Evolutionary conservation across 2,329 filamentous ascomycete species (phyloP).

Genomic region (Fusarium multiceps): DNA sequence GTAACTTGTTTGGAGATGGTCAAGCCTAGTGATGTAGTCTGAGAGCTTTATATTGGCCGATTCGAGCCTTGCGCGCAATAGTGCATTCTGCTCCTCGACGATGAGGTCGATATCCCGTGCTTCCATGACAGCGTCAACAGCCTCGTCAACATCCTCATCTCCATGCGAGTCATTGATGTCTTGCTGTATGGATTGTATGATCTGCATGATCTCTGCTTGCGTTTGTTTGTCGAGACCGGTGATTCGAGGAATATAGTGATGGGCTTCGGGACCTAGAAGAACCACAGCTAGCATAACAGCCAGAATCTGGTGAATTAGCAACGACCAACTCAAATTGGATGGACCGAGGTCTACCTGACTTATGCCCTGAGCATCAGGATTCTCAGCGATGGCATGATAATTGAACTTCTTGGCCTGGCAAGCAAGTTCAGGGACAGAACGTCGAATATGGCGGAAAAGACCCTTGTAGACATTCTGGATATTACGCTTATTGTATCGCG

Average conservation of each 20-base stretch:
- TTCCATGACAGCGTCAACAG: conserved; percentile 55
- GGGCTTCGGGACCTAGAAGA: conserved; percentile 67
- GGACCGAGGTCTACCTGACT: conserved; percentile 56
- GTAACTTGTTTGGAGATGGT: conserved; percentile 70
- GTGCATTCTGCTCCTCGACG: conserved; percentile 66
- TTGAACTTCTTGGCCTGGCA: conserved; percentile 65
- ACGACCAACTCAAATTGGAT: not conserved
- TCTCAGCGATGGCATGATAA: conserved; percentile 68
- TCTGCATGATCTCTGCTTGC: conserved; percentile 59
- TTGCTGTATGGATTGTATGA: conserved; percentile 56
- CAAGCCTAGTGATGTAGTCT: conserved; percentile 68
- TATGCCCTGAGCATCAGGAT: conserved; percentile 65
- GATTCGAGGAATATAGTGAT: conserved; percentile 63
- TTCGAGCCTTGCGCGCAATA: conserved; percentile 63
- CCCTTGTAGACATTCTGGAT: conserved; percentile 66
- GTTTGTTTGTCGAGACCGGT: conserved; percentile 55
- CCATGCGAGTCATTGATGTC: conserved; percentile 52
- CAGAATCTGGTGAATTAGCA: conserved; percentile 60
- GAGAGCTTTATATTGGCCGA: conserved; percentile 67
- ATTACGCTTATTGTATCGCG: conserved; percentile 62
- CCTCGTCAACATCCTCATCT: conserved; percentile 55
- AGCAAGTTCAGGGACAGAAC: conserved; percentile 62
- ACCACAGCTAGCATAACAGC: conserved; percentile 71
- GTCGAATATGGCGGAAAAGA: conserved; percentile 66
- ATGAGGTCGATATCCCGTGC: conserved; percentile 66